Percentiles rank a stretch among this genome's conserved stretches.
These are phyloP conservation scores for Triticum dicoccoides DNA, from an alignment of 176 grass and related monocot genomes.

Conservation along the genomic window DNA sequence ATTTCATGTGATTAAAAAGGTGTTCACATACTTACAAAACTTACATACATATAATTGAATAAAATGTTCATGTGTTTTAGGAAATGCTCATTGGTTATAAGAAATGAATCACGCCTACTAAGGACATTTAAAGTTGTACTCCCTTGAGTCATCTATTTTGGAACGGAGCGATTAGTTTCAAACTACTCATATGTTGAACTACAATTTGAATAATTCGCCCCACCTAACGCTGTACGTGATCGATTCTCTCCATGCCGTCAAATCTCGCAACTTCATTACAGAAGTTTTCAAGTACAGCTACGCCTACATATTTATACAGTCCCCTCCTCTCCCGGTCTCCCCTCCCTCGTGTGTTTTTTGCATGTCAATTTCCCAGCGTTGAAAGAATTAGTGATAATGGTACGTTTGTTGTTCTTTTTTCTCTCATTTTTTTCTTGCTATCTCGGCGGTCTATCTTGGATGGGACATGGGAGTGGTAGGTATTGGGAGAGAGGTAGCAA, in stretches of 20 bases:
- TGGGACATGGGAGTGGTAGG: background rate
- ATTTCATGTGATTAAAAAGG: too few relatives aligned
- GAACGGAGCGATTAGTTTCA: too few relatives aligned
- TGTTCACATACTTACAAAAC: too few relatives aligned
- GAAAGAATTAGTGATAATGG: background rate
- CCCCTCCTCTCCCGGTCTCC: background rate
- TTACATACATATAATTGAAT: too few relatives aligned
- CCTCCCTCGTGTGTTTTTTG: too few relatives aligned
- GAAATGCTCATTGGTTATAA: too few relatives aligned
- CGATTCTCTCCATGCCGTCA: background rate
- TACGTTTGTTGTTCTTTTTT: background rate
- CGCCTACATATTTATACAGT: background rate
- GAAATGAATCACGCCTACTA: too few relatives aligned
- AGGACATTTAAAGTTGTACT: too few relatives aligned
- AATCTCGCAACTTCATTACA: background rate
- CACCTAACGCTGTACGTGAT: background rate
- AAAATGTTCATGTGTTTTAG: too few relatives aligned
- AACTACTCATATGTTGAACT: too few relatives aligned
- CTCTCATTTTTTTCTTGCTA: background rate
- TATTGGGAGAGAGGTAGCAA: background rate
- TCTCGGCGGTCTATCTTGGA: background rate
- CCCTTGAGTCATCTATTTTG: too few relatives aligned
- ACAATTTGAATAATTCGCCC: background rate
- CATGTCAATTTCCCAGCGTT: background rate
- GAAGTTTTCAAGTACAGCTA: background rate